These are phyloP conservation scores for Mycosphaerella arachidis DNA, from an alignment of 2,329 filamentous ascomycete species.

Conservation along the genomic window DNA sequence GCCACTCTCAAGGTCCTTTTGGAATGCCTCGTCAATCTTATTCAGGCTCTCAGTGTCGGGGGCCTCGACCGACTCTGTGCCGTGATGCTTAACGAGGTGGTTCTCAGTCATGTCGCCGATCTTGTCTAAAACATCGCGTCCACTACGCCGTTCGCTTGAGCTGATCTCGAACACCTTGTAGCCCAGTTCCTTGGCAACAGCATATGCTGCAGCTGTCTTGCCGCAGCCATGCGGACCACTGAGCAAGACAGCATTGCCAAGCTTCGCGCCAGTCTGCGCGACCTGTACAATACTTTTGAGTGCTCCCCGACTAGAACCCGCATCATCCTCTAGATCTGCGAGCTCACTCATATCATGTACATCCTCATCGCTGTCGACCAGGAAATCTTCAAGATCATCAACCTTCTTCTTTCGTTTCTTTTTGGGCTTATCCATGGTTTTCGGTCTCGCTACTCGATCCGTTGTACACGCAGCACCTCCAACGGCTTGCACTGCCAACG, in stretches of 20 bases:
- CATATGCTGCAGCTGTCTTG: conserved; percentile 89
- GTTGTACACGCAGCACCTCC: conserved; percentile 52
- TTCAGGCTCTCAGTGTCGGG: conserved; percentile 36
- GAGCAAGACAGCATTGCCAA: conserved; percentile 75
- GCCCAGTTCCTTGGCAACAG: conserved; percentile 82
- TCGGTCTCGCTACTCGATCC: conserved; percentile 11
- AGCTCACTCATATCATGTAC: conserved; percentile 64
- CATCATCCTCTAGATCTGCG: conserved; percentile 52
- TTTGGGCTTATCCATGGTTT: conserved; percentile 35
- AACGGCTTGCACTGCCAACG: conserved; percentile 71
- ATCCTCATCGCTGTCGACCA: conserved; percentile 76
- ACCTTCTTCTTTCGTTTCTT: conserved; percentile 57
- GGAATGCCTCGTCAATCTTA: conserved; percentile 43
- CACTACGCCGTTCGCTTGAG: conserved; percentile 72
- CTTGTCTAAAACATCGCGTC: conserved; percentile 83
- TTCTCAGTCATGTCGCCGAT: conserved; percentile 97
- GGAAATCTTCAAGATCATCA: conserved; percentile 72
- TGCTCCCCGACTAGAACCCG: conserved; percentile 4
- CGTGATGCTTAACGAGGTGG: conserved; percentile 68
- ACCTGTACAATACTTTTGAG: conserved; percentile 39
- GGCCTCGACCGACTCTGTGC: conserved; percentile 21
- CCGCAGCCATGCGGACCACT: conserved; percentile 87
- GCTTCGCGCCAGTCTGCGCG: conserved; percentile 36
- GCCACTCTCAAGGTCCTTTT: conserved; percentile 59
- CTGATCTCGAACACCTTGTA: conserved; percentile 97